Conservation (phyloP, 805 yeast genomes). For the Metschnikowia koreensis region DNA sequence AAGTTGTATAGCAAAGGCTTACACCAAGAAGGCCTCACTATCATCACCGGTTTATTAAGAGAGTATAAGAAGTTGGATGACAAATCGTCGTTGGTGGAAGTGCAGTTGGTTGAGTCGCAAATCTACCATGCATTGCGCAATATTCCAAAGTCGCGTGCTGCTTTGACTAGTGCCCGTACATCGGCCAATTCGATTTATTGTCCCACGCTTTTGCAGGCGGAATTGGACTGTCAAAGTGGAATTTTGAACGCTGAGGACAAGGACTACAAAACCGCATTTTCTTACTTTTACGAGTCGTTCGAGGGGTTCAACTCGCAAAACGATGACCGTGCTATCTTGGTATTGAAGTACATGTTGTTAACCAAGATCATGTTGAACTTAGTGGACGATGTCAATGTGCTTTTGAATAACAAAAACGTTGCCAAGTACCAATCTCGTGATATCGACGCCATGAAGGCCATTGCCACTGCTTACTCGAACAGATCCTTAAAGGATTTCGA, state of each 20-base stretch:
- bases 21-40: conserved; percentile 67
- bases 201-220: conserved; percentile 92
- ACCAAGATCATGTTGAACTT: conserved; percentile 90
- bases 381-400: conserved; percentile 78
- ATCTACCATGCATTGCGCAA: conserved; percentile 90
- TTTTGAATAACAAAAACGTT: conserved; percentile 67
- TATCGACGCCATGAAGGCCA: conserved; percentile 93
- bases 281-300: conserved; percentile 92
- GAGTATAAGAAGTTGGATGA: conserved; percentile 95
- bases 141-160: conserved; percentile 85
- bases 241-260: conserved; percentile 94
- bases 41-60: conserved; percentile 67
- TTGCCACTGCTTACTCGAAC: conserved; percentile 84
- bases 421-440: conserved; percentile 75
- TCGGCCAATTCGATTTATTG: conserved; percentile 96
- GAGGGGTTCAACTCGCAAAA: conserved; percentile 81
- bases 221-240: conserved; percentile 92
- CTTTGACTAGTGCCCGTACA: conserved; percentile 92
- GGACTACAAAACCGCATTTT: conserved; percentile 93
- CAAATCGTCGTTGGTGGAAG: conserved; percentile 91
- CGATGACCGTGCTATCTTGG: conserved; percentile 60
- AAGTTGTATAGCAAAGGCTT: conserved; percentile 64
- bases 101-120: conserved; percentile 85
- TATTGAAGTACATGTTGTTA: conserved; percentile 87
- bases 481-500: conserved; percentile 92